phyloP scores from a whole-genome alignment of 768 basidiomycete species.

The Lentinus brumalis region DNA sequence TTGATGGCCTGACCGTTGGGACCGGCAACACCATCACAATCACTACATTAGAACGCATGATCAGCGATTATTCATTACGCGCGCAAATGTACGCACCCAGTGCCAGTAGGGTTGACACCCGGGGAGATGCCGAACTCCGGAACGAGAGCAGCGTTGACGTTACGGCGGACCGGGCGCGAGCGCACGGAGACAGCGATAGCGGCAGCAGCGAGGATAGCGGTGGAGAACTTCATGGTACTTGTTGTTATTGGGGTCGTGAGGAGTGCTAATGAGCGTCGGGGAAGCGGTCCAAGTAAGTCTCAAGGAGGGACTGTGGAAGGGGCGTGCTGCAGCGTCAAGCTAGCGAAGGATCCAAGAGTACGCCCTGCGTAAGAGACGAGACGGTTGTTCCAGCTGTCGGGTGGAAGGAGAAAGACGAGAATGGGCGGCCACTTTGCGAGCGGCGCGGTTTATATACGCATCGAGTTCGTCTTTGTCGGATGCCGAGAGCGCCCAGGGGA shows the following conservation, averaged over 20 bases:
- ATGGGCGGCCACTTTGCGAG: not conserved
- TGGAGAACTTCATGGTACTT: conserved; percentile 38
- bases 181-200: conserved; percentile 39
- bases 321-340: conserved; percentile 20
- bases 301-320: not conserved
- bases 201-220: conserved; percentile 32
- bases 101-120: conserved; percentile 36
- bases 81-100: conserved; percentile 21
- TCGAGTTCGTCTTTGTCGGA: not conserved
- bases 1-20: conserved; percentile 25
- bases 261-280: conserved; percentile 8
- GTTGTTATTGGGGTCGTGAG: not conserved
- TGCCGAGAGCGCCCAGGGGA: too few relatives aligned
- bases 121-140: conserved; percentile 35
- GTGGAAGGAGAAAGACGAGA: not conserved
- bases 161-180: conserved; percentile 43
- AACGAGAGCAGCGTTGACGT: conserved; percentile 43
- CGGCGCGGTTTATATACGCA: not conserved
- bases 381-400: conserved; percentile 15
- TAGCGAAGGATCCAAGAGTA: conserved; percentile 10
- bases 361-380: conserved; percentile 23
- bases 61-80: not conserved
- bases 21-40: conserved; percentile 28
- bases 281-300: conserved; percentile 6
- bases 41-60: conserved; percentile 4